Evolutionary conservation across 2,329 filamentous ascomycete species (phyloP), one percentile per base, ranked within the genome.

Genomic region (Sarocladium oryzae): DNA sequence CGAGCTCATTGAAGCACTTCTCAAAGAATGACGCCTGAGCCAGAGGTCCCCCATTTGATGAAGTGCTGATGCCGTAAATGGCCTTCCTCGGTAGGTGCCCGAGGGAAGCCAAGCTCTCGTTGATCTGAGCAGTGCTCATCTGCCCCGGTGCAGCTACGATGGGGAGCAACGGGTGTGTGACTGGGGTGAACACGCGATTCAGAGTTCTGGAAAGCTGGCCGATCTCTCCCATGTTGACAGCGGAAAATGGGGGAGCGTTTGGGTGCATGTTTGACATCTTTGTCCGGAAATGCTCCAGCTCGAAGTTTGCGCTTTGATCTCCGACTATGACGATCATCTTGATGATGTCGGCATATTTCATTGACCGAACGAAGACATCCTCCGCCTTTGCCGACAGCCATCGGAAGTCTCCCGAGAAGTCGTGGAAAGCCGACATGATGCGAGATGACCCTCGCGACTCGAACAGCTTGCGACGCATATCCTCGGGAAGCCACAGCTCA

Each of bases 341-440:
- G 62, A 95, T 84, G 52, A 95, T 88, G 64, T 95, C 88, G 43
- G 86, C 86, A 58, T 90, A 89, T 53, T 81, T 80, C 43, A 80
- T 79, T 8, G 86, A 88, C 57, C 84, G 78, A 53, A 81, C 73
- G 58, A 91, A 95, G 3, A 92, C 77, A 10, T 78, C 72, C 60
- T 87, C 81, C 1, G 88, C 88, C 57, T 86, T 78, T 6, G 78
- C 69, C 0, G 87, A 88, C 1, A 86, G 85, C 89, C 89, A 95
- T 60, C 85, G 88, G 75, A 92, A 92, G 1, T 75, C 84, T 2
- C 88, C 87, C 0, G 88, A 90, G 61, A 92, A 92, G 69, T 93
- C 89, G 65, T 95, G 89, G 61, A 92, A 93, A 11, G 89, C 89
- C n/a, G 88, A 92, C 73, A 95, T 90, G 66, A 95, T 89, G 57